Evolutionary conservation across 441 rosid species (phyloP).

Genomic region (Gossypium gossypioides): DNA sequence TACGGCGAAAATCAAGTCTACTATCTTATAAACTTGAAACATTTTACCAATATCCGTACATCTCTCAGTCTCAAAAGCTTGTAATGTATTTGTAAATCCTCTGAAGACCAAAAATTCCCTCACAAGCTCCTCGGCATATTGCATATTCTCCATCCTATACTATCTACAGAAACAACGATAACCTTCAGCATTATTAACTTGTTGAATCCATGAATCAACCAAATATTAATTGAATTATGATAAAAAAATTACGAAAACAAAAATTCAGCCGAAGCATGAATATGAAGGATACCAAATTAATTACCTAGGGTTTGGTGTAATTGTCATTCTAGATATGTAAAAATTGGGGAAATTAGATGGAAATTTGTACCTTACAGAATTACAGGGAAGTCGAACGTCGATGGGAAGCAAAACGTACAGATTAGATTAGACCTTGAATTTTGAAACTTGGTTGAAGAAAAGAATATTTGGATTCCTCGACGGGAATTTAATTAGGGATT

Average conservation of each 20-base stretch:
- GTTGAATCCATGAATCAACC: background rate
- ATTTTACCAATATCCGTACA: constrained; percentile 51
- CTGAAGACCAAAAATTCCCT: constrained; percentile 60
- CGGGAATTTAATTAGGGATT: background rate
- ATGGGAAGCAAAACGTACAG: background rate
- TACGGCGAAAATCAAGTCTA: constrained; percentile 45
- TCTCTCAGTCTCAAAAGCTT: constrained; percentile 46
- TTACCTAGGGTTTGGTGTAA: background rate
- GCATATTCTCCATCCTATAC: constrained; percentile 53
- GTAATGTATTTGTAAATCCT: constrained; percentile 52
- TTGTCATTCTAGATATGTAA: background rate
- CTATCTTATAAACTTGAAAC: constrained; percentile 46
- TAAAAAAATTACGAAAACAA: background rate
- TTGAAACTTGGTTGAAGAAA: background rate
- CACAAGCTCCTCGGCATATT: constrained; percentile 56
- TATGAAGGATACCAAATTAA: background rate
- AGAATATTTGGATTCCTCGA: constrained; percentile 6
- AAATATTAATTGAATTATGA: background rate
- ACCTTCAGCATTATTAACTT: background rate
- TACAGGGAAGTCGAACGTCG: background rate
- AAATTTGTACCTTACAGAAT: constrained; percentile 3
- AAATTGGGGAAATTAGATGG: background rate
- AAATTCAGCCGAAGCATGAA: background rate
- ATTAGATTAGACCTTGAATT: background rate
- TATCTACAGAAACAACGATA: constrained; percentile 7